phyloP scores from a whole-genome alignment of 2,329 filamentous ascomycete species.

The Fusarium continuum region DNA sequence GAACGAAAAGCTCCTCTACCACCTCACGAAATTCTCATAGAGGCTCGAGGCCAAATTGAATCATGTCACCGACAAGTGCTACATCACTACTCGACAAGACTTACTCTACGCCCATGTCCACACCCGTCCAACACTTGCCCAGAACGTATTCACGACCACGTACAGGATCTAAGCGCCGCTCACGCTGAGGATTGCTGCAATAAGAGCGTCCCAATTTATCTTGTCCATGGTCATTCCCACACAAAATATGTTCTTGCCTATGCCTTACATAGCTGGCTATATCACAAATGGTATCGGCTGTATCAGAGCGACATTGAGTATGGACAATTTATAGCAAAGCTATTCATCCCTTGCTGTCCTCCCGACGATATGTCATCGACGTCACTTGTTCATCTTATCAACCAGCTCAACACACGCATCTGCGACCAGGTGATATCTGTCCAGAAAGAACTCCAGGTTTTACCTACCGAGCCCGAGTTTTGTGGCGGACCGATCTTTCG shows the following conservation, averaged over 20 bases:
- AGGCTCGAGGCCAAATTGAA: background rate
- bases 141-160: no score
- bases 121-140: background rate
- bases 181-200: background rate
- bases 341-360: background rate
- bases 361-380: background rate
- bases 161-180: background rate
- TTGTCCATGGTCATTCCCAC: no score
- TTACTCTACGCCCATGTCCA: background rate
- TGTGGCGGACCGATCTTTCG: background rate
- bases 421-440: background rate
- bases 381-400: background rate
- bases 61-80: background rate
- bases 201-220: background rate
- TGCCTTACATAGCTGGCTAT: conserved; percentile 12
- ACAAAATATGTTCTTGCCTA: background rate
- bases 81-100: background rate
- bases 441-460: background rate
- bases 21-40: background rate
- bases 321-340: conserved; percentile 15
- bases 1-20: no score
- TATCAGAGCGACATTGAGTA: conserved; percentile 26
- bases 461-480: background rate
- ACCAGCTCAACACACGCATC: background rate
- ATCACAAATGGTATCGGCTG: conserved; percentile 10